These are phyloP conservation scores for Ramalina peruviana DNA, from an alignment of 495 filamentous ascomycete species.

Conservation along the genomic window DNA sequence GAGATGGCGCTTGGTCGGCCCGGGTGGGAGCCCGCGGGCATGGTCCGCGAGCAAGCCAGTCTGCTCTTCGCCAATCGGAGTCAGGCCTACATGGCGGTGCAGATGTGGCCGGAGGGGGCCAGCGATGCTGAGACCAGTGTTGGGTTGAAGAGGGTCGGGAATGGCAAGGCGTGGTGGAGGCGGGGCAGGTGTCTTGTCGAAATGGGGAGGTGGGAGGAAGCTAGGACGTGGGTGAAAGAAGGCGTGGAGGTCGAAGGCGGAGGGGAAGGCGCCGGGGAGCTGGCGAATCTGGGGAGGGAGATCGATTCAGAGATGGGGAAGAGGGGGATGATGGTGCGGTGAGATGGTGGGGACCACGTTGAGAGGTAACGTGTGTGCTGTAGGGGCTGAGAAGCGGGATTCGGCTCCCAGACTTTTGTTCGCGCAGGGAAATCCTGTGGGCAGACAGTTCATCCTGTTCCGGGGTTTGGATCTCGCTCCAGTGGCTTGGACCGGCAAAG, in stretches of 20 bases:
- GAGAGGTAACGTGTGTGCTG: too few species aligned
- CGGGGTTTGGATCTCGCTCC: too few species aligned
- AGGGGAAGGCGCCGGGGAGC: constrained; percentile 45
- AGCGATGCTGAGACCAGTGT: constrained; percentile 77
- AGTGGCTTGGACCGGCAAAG: too few species aligned
- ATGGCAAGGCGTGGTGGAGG: constrained; percentile 91
- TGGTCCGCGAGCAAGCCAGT: constrained; percentile 73
- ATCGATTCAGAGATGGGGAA: constrained; percentile 37
- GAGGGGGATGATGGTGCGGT: background rate
- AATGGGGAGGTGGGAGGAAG: constrained; percentile 83
- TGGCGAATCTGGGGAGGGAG: constrained; percentile 55
- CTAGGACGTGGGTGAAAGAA: constrained; percentile 52
- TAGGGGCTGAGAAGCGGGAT: too few species aligned
- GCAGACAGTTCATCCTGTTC: too few species aligned
- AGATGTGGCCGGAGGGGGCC: constrained; percentile 67
- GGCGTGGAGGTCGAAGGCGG: constrained; percentile 75
- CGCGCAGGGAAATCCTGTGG: too few species aligned
- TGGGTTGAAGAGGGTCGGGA: constrained; percentile 74
- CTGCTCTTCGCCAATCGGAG: constrained; percentile 74
- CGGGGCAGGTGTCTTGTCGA: constrained; percentile 69
- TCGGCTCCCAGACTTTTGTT: too few species aligned
- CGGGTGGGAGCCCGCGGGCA: constrained; percentile 67
- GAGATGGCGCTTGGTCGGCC: constrained; percentile 77
- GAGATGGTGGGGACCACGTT: too few species aligned
- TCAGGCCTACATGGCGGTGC: constrained; percentile 71